Percentiles rank a stretch among this genome's conserved stretches.
Conservation (phyloP, 2,329 filamentous ascomycete species). For the Aaosphaeria pasadenensis region DNA sequence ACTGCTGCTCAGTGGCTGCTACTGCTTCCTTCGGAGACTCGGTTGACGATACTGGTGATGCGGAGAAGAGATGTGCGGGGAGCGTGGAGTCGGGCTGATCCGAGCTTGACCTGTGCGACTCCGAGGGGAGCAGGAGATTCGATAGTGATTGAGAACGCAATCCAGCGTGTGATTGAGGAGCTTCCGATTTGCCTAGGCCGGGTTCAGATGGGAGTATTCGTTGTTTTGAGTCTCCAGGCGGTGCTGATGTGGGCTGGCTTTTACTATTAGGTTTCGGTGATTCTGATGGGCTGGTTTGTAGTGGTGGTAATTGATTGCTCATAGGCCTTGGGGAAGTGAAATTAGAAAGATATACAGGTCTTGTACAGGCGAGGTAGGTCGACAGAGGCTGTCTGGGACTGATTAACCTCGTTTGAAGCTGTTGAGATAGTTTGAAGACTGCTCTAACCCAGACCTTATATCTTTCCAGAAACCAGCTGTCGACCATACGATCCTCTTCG, state of each 20-base stretch:
- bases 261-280: slow-evolving; percentile 8
- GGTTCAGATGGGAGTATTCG: slow-evolving; percentile 2
- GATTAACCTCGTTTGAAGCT: slow-evolving; percentile 5
- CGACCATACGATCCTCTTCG: slow-evolving; percentile 8
- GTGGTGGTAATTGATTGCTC: slow-evolving; percentile 15
- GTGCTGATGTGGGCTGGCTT: slow-evolving; percentile 6
- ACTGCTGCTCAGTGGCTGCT: not conserved
- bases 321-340: slow-evolving; percentile 12
- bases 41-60: too few species aligned
- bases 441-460: slow-evolving; percentile 22
- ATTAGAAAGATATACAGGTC: not conserved
- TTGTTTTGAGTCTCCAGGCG: slow-evolving; percentile 8
- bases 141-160: slow-evolving; percentile 7
- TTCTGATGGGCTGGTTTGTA: slow-evolving; percentile 21
- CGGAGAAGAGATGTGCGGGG: not conserved
- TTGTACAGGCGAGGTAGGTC: slow-evolving; percentile 2
- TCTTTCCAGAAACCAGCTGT: slow-evolving; percentile 2
- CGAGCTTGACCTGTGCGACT: not conserved
- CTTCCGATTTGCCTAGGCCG: slow-evolving; percentile 12
- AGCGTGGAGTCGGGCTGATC: slow-evolving; percentile 3
- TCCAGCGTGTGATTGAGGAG: slow-evolving; percentile 20
- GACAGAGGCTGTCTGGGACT: not conserved
- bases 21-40: too few species aligned
- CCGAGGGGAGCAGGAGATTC: not conserved
- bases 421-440: slow-evolving; percentile 6